Evolutionary conservation across 2,329 filamentous ascomycete genomes (phyloP), one percentile per base, ranked within the genome.

Genomic region (Aureobasidium sp.): DNA sequence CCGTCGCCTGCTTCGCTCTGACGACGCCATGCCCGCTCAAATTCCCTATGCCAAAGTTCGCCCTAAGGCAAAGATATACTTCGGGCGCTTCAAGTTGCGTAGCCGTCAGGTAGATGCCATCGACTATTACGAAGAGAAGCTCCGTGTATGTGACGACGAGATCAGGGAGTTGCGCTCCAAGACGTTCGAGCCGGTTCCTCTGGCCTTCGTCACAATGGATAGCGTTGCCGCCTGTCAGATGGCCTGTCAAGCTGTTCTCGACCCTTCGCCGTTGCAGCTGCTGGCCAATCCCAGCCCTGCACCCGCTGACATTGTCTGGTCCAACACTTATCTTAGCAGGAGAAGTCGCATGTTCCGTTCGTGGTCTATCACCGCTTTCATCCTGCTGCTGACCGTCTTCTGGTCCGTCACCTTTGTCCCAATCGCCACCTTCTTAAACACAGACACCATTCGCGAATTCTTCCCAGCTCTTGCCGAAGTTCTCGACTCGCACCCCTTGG

Each of bases 181-280:
- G 72, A 82, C 88, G 3, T 97, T 91, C 68, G 77, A 82, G 6
- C 81, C 94, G 0, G 92, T 87, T 0, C 88, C 93, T 53, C 82
- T 95, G 63, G 95, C 95, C 1, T 97, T 99, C 73, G 90, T 99
- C 42, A 97, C 94, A 0, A 95, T 99, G 91, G 90, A 97, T 76
- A 94, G 91, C 3, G 94, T 96, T 54, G 90, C 92, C 14, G 88
- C 92, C 25, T 85, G 83, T 65, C 94, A 99, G 77, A 96, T 97
- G 91, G 90, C 92, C 29, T 90, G 96, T 47, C 94, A 99, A 74
- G 92, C 94, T 4, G 87, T 96, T 11, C 85, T 99, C 59, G 93
- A 97, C 70, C 91, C 94, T 3, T 87, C 89, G 11, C 94, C 95
- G 0, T 87, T 92, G 62, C 88, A 89, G 63, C 81, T 99, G 6